Conservation (phyloP, 306 rosid species). For the Morella rubra region DNA sequence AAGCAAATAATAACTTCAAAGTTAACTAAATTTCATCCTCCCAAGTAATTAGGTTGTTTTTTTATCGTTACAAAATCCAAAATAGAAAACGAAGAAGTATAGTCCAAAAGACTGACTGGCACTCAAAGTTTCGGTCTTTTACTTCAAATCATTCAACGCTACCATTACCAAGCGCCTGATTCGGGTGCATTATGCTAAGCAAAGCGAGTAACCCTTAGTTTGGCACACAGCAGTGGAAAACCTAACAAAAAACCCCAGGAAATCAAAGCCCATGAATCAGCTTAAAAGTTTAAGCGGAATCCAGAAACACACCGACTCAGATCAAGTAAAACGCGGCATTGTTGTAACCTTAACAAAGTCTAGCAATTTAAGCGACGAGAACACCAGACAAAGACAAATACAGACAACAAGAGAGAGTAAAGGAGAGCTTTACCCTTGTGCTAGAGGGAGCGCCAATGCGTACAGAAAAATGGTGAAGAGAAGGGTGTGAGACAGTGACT, state of each 20-base stretch:
- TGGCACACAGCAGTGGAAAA: neutral
- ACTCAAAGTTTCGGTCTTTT: neutral
- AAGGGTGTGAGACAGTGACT: neutral
- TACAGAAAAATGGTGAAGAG: conserved; percentile 26
- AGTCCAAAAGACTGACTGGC: neutral
- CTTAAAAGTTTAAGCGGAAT: neutral
- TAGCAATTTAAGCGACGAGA: conserved; percentile 12
- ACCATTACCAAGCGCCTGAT: neutral
- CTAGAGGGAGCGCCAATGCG: conserved; percentile 35
- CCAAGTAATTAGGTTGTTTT: neutral
- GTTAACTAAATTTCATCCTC: neutral
- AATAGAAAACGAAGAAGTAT: neutral
- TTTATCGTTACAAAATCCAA: neutral
- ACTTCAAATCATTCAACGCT: neutral
- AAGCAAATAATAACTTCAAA: neutral
- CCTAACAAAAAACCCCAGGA: conserved; percentile 5
- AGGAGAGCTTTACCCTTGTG: conserved; percentile 35
- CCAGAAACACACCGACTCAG: neutral
- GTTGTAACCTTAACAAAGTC: neutral
- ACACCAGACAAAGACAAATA: neutral
- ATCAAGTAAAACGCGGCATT: neutral
- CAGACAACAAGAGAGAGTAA: neutral
- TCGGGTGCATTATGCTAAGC: neutral
- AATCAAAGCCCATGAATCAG: neutral
- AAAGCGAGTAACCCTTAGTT: neutral